Evolutionary conservation across 306 rosid genomes (phyloP).

Genomic region (Vicia villosa): DNA sequence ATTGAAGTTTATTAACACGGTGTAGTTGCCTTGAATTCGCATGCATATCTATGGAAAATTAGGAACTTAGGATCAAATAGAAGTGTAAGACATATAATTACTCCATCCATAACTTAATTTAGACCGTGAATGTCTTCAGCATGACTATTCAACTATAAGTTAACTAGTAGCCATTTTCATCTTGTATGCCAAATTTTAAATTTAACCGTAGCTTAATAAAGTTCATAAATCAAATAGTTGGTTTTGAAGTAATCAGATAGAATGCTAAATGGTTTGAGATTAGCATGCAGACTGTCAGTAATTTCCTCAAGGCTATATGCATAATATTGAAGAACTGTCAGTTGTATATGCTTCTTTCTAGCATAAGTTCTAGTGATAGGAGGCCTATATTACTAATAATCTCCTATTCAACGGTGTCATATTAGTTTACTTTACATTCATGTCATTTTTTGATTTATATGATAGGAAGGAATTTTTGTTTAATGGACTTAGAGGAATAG

Average conservation of each 20-base stretch:
- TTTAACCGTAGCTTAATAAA: neutral
- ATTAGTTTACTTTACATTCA: slow-evolving; percentile 1
- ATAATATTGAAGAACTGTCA: neutral
- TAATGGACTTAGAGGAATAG: slow-evolving; percentile 9
- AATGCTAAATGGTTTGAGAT: neutral
- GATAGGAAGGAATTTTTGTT: neutral
- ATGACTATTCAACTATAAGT: neutral
- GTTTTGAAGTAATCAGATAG: neutral
- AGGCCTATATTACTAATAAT: too few species aligned
- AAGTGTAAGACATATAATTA: neutral
- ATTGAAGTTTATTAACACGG: neutral
- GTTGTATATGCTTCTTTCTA: too few species aligned
- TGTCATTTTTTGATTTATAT: neutral
- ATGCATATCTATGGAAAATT: neutral
- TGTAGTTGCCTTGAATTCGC: neutral
- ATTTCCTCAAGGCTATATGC: neutral
- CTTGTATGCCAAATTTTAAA: slow-evolving; percentile 19
- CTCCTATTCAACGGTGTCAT: slow-evolving; percentile 2
- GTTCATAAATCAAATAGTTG: neutral
- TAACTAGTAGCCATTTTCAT: slow-evolving; percentile 17
- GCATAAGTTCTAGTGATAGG: too few species aligned
- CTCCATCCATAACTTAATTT: neutral
- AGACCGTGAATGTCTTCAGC: neutral
- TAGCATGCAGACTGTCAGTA: neutral
- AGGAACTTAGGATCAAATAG: slow-evolving; percentile 12